These are phyloP conservation scores for Aschersonia sp. DNA, from an alignment of 2,329 filamentous ascomycete species.

Conservation along the genomic window DNA sequence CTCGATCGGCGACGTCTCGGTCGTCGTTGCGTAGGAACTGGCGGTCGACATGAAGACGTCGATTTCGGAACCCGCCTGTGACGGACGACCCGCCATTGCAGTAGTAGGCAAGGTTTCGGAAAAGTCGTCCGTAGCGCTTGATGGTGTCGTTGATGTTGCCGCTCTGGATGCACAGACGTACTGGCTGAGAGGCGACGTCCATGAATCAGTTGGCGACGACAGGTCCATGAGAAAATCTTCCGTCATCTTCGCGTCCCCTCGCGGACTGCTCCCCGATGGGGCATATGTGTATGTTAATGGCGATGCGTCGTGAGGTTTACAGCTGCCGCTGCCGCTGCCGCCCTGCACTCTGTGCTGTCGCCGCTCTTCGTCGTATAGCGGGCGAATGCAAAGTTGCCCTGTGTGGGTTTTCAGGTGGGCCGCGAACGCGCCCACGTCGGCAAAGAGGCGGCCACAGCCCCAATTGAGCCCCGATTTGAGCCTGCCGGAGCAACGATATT, in stretches of 20 bases:
- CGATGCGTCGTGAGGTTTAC: too few species aligned
- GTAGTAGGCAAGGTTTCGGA: too few species aligned
- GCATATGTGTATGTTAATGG: not conserved
- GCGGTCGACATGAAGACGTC: too few species aligned
- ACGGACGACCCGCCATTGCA: too few species aligned
- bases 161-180: not conserved
- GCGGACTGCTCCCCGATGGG: too few species aligned
- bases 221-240: not conserved
- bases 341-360: not conserved
- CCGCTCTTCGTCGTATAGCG: slow-evolving; percentile 2
- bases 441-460: slow-evolving; percentile 2
- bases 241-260: too few species aligned
- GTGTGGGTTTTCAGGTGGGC: slow-evolving; percentile 1
- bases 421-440: not conserved
- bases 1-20: not conserved
- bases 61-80: too few species aligned
- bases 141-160: too few species aligned
- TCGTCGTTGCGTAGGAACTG: not conserved
- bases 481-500: not conserved
- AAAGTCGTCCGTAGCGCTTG: too few species aligned
- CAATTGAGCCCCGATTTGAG: slow-evolving; percentile 1
- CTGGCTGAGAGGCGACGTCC: not conserved
- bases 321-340: too few species aligned
- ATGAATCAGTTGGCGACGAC: not conserved
- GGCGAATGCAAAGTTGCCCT: slow-evolving; percentile 3